Base-by-base conservation (phyloP, 139 green algal species). In the Coccomyxa sp. region DNA sequence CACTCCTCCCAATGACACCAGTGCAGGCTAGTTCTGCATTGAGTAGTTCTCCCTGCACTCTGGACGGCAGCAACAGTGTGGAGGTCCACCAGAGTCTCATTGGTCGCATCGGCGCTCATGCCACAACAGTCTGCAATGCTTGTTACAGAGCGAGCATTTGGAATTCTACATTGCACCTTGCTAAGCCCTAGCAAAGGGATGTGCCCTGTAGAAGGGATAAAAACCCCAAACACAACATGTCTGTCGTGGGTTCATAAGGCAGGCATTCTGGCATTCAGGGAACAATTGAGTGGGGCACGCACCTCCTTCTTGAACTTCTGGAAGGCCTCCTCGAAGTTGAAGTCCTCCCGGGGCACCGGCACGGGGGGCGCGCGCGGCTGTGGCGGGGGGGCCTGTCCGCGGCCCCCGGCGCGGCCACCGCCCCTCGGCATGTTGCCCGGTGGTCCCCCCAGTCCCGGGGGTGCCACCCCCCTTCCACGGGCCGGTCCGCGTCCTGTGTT, bases 221-320 rank as follows among this genome's bases (percentile, higher is more conserved):
- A n/a, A n/a, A n/a, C n/a, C n/a, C n/a, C n/a, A n/a, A n/a, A n/a
- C n/a, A n/a, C n/a, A n/a, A n/a, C n/a, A n/a, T n/a, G n/a, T n/a
- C n/a, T n/a, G n/a, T n/a, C n/a, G n/a, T n/a, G n/a, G n/a, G n/a
- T n/a, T n/a, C 38, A 51, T 51, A 7, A 3, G 38, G 38, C 38
- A 51, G 7, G 38, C 38, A 51, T 11, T 51, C 38, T 51, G 3
- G 38, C 38, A 51, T 51, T 51, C 3, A 7, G 38, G 38, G 38
- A 51, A 51, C 38, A 51, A 71, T 9, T 1, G 18, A 25, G 63
- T 71, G 63, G 63, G 21, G 7, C 63, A 28, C 63, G 18, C 63
- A 71, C 87, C 32, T 93, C 91, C 88, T 98, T 97, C 80, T 97
- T 92, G 83, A 98, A 98, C 84, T 94, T 94, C 60, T 87, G 84